Base-by-base conservation (phyloP, 257 asterid species). In the Fraxinus anomala region DNA sequence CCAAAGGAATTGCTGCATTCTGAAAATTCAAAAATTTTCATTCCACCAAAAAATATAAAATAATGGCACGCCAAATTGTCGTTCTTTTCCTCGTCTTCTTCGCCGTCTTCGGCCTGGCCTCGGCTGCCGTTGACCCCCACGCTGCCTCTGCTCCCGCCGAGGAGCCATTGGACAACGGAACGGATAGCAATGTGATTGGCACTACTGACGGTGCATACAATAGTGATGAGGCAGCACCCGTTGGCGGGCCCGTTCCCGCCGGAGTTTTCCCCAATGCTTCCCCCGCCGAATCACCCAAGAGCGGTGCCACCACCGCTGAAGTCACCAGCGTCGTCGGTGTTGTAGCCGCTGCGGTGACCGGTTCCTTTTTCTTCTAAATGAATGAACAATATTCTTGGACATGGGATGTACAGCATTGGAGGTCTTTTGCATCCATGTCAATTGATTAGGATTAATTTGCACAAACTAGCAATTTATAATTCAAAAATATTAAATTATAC, bases 141-240 rank as follows among this genome's bases (percentile, higher is more conserved):
- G 63, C 83, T 65, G 31, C 80, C 31, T 31, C 85, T 31, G 26
- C 75, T 19, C 73, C 75, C 3, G 73, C 76, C 6, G 4, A 2
- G 4, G 83, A 1, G 44, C 44, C 86, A 0, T 6, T 69, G 9
- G 33, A 77, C 3, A 77, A 72, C 9, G 47, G 12, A 56, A n/a
- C 10, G 2, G 26, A 8, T 14, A 79, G 67, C 44, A 13, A 70
- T n/a, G 44, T 78, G 69, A 72, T 83, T 6, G 96, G 92, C 72
- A 69, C 85, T 28, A 37, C 82, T 0, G 76, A 34, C 1, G 90
- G 85, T 13, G 21, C 70, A 5, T 5, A 19, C 4, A 73, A 26
- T 7, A 28, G n/a, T 3, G 96, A 85, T 3, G 96, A 85, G 4
- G 91, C 88, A 2, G 93, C 94, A 42, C 90, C 96, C 0, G 75